phyloP scores from a whole-genome alignment of 257 asterid genomes.

The Nicotiana paniculata region DNA sequence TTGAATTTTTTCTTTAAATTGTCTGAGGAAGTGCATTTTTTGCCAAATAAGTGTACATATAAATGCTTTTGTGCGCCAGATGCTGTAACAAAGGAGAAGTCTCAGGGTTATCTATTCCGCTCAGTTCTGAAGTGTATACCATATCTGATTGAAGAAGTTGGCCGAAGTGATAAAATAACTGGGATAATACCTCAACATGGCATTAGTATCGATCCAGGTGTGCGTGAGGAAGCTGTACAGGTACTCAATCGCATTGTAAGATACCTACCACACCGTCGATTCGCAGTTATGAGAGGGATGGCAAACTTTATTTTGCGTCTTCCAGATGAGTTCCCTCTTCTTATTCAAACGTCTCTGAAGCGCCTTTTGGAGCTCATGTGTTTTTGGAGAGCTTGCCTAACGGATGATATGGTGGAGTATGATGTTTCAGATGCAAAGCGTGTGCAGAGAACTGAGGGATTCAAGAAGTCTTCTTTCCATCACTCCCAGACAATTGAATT shows the following conservation, averaged over 20 bases:
- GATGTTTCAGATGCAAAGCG: constrained; percentile 62
- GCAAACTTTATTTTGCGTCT: constrained; percentile 77
- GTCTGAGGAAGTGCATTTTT: neutral
- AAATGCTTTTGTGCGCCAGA: constrained; percentile 45
- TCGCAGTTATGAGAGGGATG: constrained; percentile 98
- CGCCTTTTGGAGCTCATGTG: constrained; percentile 99
- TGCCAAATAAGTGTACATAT: neutral
- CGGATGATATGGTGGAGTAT: constrained; percentile 57
- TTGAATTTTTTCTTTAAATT: neutral
- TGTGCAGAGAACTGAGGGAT: constrained; percentile 77
- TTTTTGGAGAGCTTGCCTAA: constrained; percentile 91
- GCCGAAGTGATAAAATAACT: constrained; percentile 88
- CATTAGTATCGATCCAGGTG: constrained; percentile 97
- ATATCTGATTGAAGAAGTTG: constrained; percentile 96
- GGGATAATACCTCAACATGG: constrained; percentile 99
- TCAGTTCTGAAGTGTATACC: constrained; percentile 99
- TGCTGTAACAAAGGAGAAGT: constrained; percentile 89
- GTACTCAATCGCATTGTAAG: constrained; percentile 90
- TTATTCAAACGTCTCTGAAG: constrained; percentile 91
- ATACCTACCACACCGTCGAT: constrained; percentile 93
- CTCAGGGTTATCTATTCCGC: constrained; percentile 96
- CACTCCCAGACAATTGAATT: constrained; percentile 64
- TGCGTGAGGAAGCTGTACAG: constrained; percentile 97
- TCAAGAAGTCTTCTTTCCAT: constrained; percentile 81
- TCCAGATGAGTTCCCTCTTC: constrained; percentile 99